Percentiles rank a stretch among this genome's conserved stretches.
Conservation (phyloP, 140 eudicot genomes). For the Anethum foeniculum region DNA sequence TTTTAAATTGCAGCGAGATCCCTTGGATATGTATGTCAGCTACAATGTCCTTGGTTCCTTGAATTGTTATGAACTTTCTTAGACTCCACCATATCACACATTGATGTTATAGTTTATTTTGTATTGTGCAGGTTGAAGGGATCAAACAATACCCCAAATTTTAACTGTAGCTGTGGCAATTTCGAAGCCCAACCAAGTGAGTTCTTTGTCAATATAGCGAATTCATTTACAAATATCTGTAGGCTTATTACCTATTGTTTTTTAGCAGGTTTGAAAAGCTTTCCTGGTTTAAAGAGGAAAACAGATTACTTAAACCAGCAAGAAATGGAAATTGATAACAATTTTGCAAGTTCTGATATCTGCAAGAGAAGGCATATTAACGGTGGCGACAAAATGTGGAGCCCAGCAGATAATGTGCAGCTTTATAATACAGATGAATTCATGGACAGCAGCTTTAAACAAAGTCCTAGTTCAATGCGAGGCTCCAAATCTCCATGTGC, state of each 20-base stretch:
- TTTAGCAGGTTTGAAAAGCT: slow-evolving; percentile 48
- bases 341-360: slow-evolving; percentile 7
- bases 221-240: not conserved
- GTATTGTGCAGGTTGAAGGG: slow-evolving; percentile 48
- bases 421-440: slow-evolving; percentile 15
- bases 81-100: not conserved
- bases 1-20: not conserved
- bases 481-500: slow-evolving; percentile 54
- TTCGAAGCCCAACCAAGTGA: slow-evolving; percentile 35
- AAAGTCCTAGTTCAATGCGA: slow-evolving; percentile 26
- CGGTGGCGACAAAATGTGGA: slow-evolving; percentile 16
- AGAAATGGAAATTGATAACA: slow-evolving; percentile 24
- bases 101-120: not conserved
- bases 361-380: slow-evolving; percentile 39
- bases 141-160: slow-evolving; percentile 27
- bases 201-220: not conserved
- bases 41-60: not conserved
- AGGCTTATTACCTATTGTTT: not conserved
- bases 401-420: not conserved
- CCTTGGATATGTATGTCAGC: not conserved
- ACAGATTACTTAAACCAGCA: slow-evolving; percentile 26
- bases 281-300: slow-evolving; percentile 71
- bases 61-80: not conserved
- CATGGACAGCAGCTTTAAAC: slow-evolving; percentile 24
- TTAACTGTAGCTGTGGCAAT: slow-evolving; percentile 48